Base-by-base conservation (phyloP, 306 rosid genomes). In the Trifolium dubium region DNA sequence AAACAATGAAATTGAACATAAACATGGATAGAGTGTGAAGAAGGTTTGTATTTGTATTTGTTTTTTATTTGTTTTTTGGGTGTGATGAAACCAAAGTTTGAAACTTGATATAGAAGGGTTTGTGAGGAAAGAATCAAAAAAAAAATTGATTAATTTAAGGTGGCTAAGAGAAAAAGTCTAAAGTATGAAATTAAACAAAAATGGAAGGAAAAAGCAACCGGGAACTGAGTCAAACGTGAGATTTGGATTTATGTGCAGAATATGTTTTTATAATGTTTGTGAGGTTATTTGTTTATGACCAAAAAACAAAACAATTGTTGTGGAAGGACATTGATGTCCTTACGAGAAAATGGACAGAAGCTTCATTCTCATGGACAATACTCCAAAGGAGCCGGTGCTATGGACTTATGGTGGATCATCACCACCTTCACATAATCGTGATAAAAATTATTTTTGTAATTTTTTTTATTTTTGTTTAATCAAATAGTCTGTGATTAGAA, bases 141-240 rank as follows among this genome's bases (percentile, higher is more conserved):
- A 23, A 23, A 0, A 23, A 23, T 65, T 65, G 6, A 17, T 0
- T 43, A 37, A 56, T 31, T 54, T 50, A 72, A 77, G 79, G 50
- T 23, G 11, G 34, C 47, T 19, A 19, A 61, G 61, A 49, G 67
- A 66, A 82, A 41, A 77, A 29, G 82, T 58, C 55, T 68, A 31
- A 54, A 37, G 10, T 50, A 14, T 51, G 78, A 23, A 46, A 18
- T 59, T 7, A 60, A 60, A 73, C 13, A 61, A 39, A 71, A 55
- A 44, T 3, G 62, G 39, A 4, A 5, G 64, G 64, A 55, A 56
- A 10, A 69, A 41, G n/a, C 23, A 56, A 56, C 63, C 32, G 10
- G 5, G 49, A 43, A 56, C 77, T 49, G 5, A 85, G 92, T 85
- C 96, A 60, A 60, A 59, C 10, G 40, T 60, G 0, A 6, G 65